These are phyloP conservation scores for Bisporella sp. DNA, from an alignment of 2,329 filamentous ascomycete genomes.

Conservation along the genomic window DNA sequence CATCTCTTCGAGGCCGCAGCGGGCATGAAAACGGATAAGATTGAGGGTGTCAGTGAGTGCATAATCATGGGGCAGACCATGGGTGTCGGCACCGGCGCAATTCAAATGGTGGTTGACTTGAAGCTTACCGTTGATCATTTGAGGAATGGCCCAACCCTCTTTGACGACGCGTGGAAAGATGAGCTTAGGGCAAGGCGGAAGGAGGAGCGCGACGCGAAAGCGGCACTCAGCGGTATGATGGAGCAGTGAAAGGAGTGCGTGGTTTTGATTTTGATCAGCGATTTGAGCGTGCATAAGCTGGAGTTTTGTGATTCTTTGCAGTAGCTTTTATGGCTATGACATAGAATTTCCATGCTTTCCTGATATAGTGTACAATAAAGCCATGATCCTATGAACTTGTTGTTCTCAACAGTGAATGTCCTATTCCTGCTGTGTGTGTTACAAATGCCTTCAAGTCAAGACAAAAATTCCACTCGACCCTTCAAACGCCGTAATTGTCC, in stretches of 20 bases:
- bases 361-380: too few species aligned
- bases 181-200: constrained; percentile 25
- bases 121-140: constrained; percentile 54
- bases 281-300: too few species aligned
- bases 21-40: constrained; percentile 82
- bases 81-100: constrained; percentile 81
- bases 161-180: constrained; percentile 60
- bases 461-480: constrained; percentile 53
- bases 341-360: too few species aligned
- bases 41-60: constrained; percentile 91
- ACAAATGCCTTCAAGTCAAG: not conserved
- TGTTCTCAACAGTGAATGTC: too few species aligned
- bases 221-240: not conserved
- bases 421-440: too few species aligned
- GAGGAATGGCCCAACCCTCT: constrained; percentile 48
- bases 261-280: too few species aligned
- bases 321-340: too few species aligned
- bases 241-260: not conserved
- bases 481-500: constrained; percentile 60
- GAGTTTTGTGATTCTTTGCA: too few species aligned
- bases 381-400: too few species aligned
- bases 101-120: constrained; percentile 77
- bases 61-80: constrained; percentile 99
- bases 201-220: not conserved
- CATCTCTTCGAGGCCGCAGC: constrained; percentile 94